These are phyloP conservation scores for Cutaneotrichosporon sp. DNA, from an alignment of 1,284 basidiomycete genomes.

Conservation along the genomic window DNA sequence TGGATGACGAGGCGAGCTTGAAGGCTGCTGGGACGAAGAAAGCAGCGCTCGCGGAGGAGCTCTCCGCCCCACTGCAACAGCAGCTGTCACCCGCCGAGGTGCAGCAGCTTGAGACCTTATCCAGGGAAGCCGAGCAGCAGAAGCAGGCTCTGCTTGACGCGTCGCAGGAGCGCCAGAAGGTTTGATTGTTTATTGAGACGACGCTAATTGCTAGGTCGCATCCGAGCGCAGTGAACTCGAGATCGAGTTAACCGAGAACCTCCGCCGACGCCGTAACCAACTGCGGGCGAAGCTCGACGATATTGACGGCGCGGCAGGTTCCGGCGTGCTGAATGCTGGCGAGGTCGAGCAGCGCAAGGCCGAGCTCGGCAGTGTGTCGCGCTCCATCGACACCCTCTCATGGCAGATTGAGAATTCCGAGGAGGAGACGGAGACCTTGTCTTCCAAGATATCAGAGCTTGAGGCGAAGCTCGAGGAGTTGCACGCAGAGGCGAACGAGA, in stretches of 20 bases:
- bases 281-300: constrained; percentile 68
- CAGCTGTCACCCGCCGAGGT: constrained; percentile 71
- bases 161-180: constrained; percentile 66
- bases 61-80: constrained; percentile 68
- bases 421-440: constrained; percentile 57
- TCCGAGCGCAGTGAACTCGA: constrained; percentile 74
- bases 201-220: constrained; percentile 58
- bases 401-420: constrained; percentile 59
- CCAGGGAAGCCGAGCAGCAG: constrained; percentile 67
- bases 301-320: constrained; percentile 62
- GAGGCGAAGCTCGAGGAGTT: constrained; percentile 66
- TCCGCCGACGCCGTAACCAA: constrained; percentile 72
- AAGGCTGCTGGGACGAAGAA: constrained; percentile 48
- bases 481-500: constrained; percentile 77
- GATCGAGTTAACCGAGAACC: constrained; percentile 87
- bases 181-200: constrained; percentile 44
- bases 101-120: constrained; percentile 62
- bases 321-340: constrained; percentile 53
- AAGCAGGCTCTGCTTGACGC: constrained; percentile 67
- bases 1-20: constrained; percentile 68
- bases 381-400: constrained; percentile 61
- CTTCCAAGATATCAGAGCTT: constrained; percentile 61
- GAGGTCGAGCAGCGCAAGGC: constrained; percentile 64
- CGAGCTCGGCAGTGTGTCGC: constrained; percentile 64
- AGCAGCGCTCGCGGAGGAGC: constrained; percentile 64